phyloP scores from a whole-genome alignment of 768 basidiomycete species.

The Aureoboletus auriporus region DNA sequence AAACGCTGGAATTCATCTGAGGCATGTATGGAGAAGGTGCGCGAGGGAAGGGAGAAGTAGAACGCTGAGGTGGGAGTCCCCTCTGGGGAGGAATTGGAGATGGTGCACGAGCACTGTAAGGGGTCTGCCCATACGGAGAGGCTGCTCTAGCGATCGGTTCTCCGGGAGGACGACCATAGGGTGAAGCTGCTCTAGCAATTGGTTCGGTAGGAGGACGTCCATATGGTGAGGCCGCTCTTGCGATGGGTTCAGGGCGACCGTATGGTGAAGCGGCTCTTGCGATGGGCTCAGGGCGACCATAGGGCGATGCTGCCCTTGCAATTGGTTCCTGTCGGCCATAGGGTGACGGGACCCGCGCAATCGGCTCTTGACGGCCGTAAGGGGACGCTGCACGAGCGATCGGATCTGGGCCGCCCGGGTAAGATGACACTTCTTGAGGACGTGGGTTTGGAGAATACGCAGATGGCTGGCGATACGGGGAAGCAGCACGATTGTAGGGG shows the following conservation, averaged over 20 bases:
- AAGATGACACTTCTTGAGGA: slow-evolving; percentile 40
- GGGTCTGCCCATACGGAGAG: slow-evolving; percentile 28
- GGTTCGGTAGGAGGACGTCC: slow-evolving; percentile 35
- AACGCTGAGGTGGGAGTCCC: slow-evolving; percentile 14
- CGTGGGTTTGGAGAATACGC: slow-evolving; percentile 50
- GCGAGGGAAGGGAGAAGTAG: slow-evolving; percentile 30
- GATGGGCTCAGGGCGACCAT: slow-evolving; percentile 27
- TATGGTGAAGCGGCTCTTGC: slow-evolving; percentile 25
- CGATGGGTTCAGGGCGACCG: slow-evolving; percentile 20
- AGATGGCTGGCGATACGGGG: slow-evolving; percentile 31
- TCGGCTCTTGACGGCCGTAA: slow-evolving; percentile 33
- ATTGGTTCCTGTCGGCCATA: slow-evolving; percentile 32
- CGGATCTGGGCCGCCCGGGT: slow-evolving; percentile 36
- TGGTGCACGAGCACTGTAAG: slow-evolving; percentile 26
- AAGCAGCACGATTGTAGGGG: slow-evolving; percentile 31
- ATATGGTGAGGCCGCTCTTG: slow-evolving; percentile 28
- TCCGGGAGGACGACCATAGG: slow-evolving; percentile 32
- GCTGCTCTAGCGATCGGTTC: slow-evolving; percentile 39
- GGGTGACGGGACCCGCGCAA: slow-evolving; percentile 21
- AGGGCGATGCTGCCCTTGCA: slow-evolving; percentile 31
- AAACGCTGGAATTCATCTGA: slow-evolving; percentile 31
- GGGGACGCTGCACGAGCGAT: slow-evolving; percentile 31
- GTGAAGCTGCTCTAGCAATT: slow-evolving; percentile 33
- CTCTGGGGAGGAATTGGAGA: slow-evolving; percentile 28
- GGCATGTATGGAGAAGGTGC: slow-evolving; percentile 28